These are phyloP conservation scores for Fermentozyma sake DNA, from an alignment of 1,139 yeast species.

Conservation along the genomic window DNA sequence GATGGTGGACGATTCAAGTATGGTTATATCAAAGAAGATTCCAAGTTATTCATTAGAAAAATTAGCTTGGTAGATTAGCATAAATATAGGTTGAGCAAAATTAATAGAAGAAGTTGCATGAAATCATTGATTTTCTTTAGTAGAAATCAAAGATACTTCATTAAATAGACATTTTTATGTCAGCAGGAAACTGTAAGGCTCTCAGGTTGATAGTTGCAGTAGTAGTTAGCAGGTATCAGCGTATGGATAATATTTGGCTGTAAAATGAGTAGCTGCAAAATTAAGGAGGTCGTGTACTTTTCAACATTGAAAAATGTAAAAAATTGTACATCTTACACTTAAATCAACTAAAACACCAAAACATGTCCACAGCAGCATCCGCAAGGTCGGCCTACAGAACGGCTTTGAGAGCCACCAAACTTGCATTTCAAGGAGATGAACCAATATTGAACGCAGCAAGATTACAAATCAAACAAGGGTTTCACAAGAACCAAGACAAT, in stretches of 20 bases:
- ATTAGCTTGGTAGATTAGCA: slow-evolving; percentile 28
- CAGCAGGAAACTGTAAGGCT: too few relatives aligned
- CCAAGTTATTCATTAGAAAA: slow-evolving; percentile 53
- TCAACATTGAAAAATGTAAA: slow-evolving; percentile 2
- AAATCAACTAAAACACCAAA: background rate
- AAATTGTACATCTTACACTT: background rate
- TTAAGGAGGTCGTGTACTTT: too few relatives aligned
- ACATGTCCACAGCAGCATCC: slow-evolving; percentile 7
- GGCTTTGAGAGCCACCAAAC: slow-evolving; percentile 65
- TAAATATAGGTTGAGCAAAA: background rate
- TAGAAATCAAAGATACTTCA: too few relatives aligned
- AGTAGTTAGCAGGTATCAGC: too few relatives aligned
- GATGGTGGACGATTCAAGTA: slow-evolving; percentile 23
- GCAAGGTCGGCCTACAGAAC: slow-evolving; percentile 60
- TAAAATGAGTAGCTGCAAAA: too few relatives aligned
- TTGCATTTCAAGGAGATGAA: slow-evolving; percentile 61
- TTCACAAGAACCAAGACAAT: slow-evolving; percentile 31
- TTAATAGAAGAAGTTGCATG: slow-evolving; percentile 1
- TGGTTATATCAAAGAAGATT: slow-evolving; percentile 33
- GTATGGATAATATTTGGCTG: too few relatives aligned
- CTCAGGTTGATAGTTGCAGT: too few relatives aligned
- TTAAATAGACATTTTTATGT: too few relatives aligned
- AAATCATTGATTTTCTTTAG: too few relatives aligned
- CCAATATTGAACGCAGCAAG: slow-evolving; percentile 60
- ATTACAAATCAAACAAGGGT: slow-evolving; percentile 57